A percentile compares a stretch with the other conserved stretches of the same genome.
Conservation (phyloP, 345 rosid species). For the Syzygium grande region DNA sequence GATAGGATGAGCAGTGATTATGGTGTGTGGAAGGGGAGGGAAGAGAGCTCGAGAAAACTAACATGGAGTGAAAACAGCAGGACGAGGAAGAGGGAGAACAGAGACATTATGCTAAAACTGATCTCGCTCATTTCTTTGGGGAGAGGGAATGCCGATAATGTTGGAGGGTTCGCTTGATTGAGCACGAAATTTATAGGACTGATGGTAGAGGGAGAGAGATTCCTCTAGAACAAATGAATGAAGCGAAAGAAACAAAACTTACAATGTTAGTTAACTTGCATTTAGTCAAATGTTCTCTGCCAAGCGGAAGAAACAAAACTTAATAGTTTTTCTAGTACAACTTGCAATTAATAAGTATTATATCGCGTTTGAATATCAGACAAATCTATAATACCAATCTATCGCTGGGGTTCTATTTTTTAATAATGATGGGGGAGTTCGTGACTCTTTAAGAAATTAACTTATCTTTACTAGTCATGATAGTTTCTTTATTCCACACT, state of each 20-base stretch:
- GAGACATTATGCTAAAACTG: neutral
- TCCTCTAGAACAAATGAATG: neutral
- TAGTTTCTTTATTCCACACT: no score
- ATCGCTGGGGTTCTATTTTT: no score
- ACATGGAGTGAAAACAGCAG: constrained; percentile 15
- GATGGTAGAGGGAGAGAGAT: neutral
- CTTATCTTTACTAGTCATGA: no score
- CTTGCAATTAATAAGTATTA: neutral
- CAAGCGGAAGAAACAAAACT: neutral
- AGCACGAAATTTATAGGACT: neutral
- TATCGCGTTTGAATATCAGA: neutral
- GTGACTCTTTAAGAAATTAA: no score
- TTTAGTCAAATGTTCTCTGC: neutral
- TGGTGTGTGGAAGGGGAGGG: neutral
- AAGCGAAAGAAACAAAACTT: neutral
- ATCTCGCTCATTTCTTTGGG: neutral
- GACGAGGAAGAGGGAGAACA: neutral
- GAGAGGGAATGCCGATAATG: neutral
- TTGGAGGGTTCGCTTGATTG: neutral
- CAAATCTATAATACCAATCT: neutral
- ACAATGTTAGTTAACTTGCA: neutral
- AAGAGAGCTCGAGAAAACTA: constrained; percentile 2
- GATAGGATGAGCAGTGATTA: neutral
- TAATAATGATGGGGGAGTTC: no score
- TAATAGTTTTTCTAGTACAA: neutral